A percentile compares a stretch with the other conserved stretches of the same genome.
Conservation (phyloP, 768 basidiomycete genomes). For the Sarcodon aspratus region DNA sequence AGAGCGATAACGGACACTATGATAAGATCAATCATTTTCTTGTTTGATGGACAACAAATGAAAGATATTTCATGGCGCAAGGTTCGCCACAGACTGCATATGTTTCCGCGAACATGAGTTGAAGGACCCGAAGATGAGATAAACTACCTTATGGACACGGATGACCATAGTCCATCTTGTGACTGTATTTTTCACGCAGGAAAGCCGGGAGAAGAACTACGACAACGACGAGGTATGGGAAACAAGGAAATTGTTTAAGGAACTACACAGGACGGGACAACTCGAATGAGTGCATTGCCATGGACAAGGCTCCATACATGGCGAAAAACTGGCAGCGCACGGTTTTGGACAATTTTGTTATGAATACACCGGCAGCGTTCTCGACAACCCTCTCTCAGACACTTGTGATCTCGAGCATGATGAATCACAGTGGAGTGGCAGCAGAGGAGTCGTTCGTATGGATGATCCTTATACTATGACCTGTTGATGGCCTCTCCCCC, state of each 20-base stretch:
- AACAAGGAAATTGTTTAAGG: conserved; percentile 14
- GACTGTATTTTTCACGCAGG: conserved; percentile 20
- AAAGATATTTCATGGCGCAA: conserved; percentile 20
- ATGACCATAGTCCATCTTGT: conserved; percentile 22
- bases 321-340: conserved; percentile 19
- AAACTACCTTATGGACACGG: conserved; percentile 24
- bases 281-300: conserved; percentile 22
- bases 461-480: conserved; percentile 13
- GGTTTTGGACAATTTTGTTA: conserved; percentile 14
- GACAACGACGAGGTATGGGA: not conserved
- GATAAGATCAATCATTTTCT: conserved; percentile 24
- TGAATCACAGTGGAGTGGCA: conserved; percentile 20
- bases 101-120: not conserved
- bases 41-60: conserved; percentile 14
- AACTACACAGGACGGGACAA: conserved; percentile 24
- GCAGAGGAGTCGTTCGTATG: conserved; percentile 17
- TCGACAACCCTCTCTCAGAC: conserved; percentile 13
- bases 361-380: conserved; percentile 21
- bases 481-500: conserved; percentile 1
- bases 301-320: conserved; percentile 23
- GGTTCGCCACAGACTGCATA: conserved; percentile 25
- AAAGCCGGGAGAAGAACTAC: conserved; percentile 25
- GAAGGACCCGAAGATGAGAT: not conserved
- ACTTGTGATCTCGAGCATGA: conserved; percentile 18
- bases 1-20: conserved; percentile 16